A percentile compares a stretch with the other conserved stretches of the same genome.
phyloP scores from a whole-genome alignment of 2,329 filamentous ascomycete genomes.

The Rhexocercosporidium sp. region DNA sequence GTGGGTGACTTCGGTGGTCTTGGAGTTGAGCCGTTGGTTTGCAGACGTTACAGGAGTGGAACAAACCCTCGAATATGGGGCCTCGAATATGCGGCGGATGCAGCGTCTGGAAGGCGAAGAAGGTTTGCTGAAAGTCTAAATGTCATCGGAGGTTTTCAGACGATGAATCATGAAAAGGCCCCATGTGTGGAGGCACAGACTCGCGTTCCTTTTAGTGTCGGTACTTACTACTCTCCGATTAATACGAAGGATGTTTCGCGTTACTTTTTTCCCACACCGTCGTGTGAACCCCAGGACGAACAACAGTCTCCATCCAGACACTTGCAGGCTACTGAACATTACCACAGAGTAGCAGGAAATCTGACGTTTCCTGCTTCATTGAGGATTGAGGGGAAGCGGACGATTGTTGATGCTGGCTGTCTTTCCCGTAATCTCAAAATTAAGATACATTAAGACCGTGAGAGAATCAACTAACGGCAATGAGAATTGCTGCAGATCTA shows the following conservation, averaged over 20 bases:
- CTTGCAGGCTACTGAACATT: conserved; percentile 32
- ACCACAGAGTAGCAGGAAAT: conserved; percentile 25
- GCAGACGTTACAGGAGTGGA: neutral
- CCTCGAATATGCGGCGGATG: conserved; percentile 5
- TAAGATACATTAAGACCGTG: neutral
- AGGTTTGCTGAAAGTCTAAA: neutral
- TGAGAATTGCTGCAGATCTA: neutral
- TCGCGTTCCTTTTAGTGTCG: conserved; percentile 6
- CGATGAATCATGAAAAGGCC: conserved; percentile 10
- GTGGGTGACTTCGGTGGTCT: neutral
- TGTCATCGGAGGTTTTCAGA: neutral
- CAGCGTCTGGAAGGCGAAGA: neutral
- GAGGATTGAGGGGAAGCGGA: neutral
- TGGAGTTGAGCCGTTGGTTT: neutral
- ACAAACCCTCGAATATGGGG: neutral
- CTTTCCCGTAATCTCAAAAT: neutral
- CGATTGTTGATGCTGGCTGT: neutral
- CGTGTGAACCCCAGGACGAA: conserved; percentile 21
- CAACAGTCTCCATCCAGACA: conserved; percentile 27
- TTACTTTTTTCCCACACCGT: conserved; percentile 5
- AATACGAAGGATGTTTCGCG: neutral
- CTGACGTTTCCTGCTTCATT: conserved; percentile 9
- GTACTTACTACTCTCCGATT: conserved; percentile 5
- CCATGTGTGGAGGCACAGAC: conserved; percentile 9
- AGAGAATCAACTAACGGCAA: neutral